Evolutionary conservation across 345 rosid genomes (phyloP).

Genomic region (Hibiscus mutabilis): DNA sequence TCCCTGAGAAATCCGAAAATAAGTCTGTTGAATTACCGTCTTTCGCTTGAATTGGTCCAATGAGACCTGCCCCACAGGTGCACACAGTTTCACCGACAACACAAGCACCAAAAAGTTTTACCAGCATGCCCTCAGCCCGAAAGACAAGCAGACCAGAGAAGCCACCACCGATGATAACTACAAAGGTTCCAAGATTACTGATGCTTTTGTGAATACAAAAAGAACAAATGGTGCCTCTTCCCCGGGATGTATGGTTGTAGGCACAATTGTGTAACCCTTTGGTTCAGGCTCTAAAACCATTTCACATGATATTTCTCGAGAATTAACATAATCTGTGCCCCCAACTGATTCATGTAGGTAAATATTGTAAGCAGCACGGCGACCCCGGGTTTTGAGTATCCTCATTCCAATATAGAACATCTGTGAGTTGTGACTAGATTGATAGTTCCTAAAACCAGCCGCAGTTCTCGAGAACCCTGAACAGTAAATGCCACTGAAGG

Average conservation of each 20-base stretch:
- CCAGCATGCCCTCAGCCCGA: conserved; percentile 19
- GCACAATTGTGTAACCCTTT: conserved; percentile 96
- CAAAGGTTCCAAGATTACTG: conserved; percentile 71
- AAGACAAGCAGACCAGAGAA: conserved; percentile 18
- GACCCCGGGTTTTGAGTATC: conserved; percentile 95
- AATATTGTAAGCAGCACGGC: conserved; percentile 91
- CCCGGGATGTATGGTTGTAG: conserved; percentile 97
- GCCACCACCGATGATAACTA: conserved; percentile 23
- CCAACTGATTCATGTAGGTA: conserved; percentile 98
- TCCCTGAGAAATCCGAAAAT: not conserved
- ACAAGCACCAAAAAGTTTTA: conserved; percentile 31
- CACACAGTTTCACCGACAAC: conserved; percentile 27
- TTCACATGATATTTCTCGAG: conserved; percentile 98
- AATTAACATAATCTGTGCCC: conserved; percentile 97
- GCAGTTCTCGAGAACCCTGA: conserved; percentile 96
- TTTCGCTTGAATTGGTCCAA: conserved; percentile 17
- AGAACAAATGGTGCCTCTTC: conserved; percentile 99
- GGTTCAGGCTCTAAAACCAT: conserved; percentile 99
- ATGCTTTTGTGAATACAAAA: conserved; percentile 92
- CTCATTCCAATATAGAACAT: conserved; percentile 98
- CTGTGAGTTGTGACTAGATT: conserved; percentile 86
- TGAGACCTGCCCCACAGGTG: conserved; percentile 16
- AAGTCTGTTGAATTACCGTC: conserved; percentile 18
- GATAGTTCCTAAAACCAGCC: conserved; percentile 92
- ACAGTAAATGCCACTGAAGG: conserved; percentile 5